A percentile compares a stretch with the other conserved stretches of the same genome.
Conservation (phyloP, 106 monocot species). For the Amphibolis antarctica region DNA sequence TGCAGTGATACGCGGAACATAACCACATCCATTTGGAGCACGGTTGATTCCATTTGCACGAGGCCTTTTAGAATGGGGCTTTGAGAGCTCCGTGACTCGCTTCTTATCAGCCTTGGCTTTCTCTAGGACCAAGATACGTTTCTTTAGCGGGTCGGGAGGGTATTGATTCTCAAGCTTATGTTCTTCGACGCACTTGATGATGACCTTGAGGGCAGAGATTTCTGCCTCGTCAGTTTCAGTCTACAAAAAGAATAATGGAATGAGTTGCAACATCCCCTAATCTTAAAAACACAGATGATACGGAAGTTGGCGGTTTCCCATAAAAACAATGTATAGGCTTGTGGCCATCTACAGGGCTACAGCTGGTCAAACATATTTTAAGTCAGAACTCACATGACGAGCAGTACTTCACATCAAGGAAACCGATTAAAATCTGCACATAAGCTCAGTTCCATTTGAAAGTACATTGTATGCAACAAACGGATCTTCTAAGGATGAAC, state of each 20-base stretch:
- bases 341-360: too few species aligned
- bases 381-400: too few species aligned
- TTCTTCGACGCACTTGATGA: constrained; percentile 84
- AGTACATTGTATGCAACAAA: too few species aligned
- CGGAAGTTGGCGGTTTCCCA: too few species aligned
- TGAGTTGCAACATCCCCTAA: neutral
- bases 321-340: too few species aligned
- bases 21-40: constrained; percentile 10
- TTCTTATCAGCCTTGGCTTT: constrained; percentile 93
- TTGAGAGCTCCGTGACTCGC: constrained; percentile 63
- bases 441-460: too few species aligned
- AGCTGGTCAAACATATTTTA: too few species aligned
- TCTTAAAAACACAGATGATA: neutral
- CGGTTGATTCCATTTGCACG: constrained; percentile 49
- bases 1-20: constrained; percentile 20
- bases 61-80: constrained; percentile 77
- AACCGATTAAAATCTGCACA: too few species aligned
- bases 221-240: constrained; percentile 74
- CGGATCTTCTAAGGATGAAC: too few species aligned
- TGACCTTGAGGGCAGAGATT: constrained; percentile 56
- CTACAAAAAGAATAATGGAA: constrained; percentile 24
- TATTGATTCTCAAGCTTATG: constrained; percentile 77
- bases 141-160: constrained; percentile 62
- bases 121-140: constrained; percentile 64
- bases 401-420: too few species aligned